Base-by-base conservation (phyloP, 371 early-diverging fungal genomes). In the Gilbertella persicaria region DNA sequence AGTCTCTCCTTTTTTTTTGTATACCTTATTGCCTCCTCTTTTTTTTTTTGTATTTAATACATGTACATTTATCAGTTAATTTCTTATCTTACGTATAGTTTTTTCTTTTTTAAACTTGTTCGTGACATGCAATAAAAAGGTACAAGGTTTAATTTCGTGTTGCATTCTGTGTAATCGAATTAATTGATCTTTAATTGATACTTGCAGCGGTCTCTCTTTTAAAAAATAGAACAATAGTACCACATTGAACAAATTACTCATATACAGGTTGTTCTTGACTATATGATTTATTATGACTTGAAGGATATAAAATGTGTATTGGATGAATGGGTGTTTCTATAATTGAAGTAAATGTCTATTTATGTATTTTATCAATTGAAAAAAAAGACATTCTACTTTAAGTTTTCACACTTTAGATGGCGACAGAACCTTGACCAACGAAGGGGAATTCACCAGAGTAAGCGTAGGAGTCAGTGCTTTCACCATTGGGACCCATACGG, bases 391-490 rank as follows among this genome's bases (percentile, higher is more conserved):
- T 33, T 33, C 13, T 33, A 2, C 13, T 8, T 13, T 33, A 33
- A 13, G 33, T 10, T 33, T 33, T 33, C 33, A 8, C 13, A 9
- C 12, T 13, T 33, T 33, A 33, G 33, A 33, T 33, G 20, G 46
- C 7, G 16, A 41, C 44, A 16, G 56, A 50, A 20, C 52, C 62
- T 40, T 50, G 48, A 46, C 60, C 62, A 38, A 51, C 23, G 26
- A 42, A 62, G 14, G 45, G 41, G 39, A 62, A 62, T 39, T n/a
- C 13, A 35, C 48, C 55, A 26, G 62, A 62, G 28, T 62, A 62
- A 13, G 44, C 46, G 21, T 44, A 57, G 5, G 42, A 7, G 13
- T 47, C 57, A 23, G 29, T 37, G 5, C 13, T 29, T 16, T 10
- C 49, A 25, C 57, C 62, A 39, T 42, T 47, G 14, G 41, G 39